These are phyloP conservation scores for Lepiota brunneoincarnata DNA, from an alignment of 768 basidiomycete genomes.

Conservation along the genomic window DNA sequence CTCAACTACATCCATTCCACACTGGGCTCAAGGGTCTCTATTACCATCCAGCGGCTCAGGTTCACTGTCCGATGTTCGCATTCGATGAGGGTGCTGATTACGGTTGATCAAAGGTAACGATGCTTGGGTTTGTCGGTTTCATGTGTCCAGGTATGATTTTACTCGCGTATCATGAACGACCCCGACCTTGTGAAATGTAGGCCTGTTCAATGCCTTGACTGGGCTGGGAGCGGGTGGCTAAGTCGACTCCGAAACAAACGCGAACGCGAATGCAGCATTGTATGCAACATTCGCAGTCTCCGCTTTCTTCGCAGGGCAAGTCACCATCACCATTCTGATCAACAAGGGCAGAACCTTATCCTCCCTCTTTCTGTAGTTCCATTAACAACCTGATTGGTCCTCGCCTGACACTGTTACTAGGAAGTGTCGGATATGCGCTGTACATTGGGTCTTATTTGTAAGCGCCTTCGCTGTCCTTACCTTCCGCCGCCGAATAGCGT, in stretches of 20 bases:
- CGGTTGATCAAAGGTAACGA: constrained; percentile 24
- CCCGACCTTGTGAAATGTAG: too few relatives aligned
- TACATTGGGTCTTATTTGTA: constrained; percentile 76
- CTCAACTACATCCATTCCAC: constrained; percentile 39
- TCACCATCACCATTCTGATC: neutral
- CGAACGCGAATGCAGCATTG: constrained; percentile 67
- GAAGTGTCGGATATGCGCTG: constrained; percentile 72
- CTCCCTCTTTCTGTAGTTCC: constrained; percentile 39
- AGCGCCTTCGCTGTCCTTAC: constrained; percentile 19
- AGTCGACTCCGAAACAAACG: constrained; percentile 58
- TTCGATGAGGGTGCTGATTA: neutral
- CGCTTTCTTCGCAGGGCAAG: constrained; percentile 60
- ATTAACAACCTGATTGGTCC: constrained; percentile 80
- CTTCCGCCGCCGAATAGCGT: neutral
- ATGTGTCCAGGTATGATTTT: constrained; percentile 9
- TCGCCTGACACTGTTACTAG: constrained; percentile 67
- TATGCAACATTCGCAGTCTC: constrained; percentile 52
- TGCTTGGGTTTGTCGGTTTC: constrained; percentile 75
- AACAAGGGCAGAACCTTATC: neutral
- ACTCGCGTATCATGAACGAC: neutral
- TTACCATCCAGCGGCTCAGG: constrained; percentile 55
- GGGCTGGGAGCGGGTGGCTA: constrained; percentile 82
- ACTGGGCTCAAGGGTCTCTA: constrained; percentile 54
- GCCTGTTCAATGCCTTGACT: constrained; percentile 77
- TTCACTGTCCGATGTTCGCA: neutral